Conservation (phyloP, 768 basidiomycete species). For the Porphyrellus cyaneotinctus region DNA sequence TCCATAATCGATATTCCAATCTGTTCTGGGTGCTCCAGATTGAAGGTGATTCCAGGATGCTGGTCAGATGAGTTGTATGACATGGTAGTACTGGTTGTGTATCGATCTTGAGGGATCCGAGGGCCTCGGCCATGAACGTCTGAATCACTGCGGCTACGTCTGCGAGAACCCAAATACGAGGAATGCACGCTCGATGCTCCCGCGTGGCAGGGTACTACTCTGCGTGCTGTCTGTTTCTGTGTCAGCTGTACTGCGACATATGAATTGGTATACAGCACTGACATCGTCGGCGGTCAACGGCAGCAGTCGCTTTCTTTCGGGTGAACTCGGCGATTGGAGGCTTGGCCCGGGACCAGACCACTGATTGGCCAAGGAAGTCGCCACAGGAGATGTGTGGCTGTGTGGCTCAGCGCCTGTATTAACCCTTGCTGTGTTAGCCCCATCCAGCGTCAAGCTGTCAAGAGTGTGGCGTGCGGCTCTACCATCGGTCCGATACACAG, state of each 20-base stretch:
- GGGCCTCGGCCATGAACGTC: constrained; percentile 16
- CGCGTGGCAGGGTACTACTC: constrained; percentile 16
- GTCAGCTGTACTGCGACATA: constrained; percentile 16
- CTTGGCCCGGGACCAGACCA: constrained; percentile 7
- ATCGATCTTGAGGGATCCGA: constrained; percentile 23
- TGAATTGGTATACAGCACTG: constrained; percentile 8
- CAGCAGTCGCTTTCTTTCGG: constrained; percentile 16
- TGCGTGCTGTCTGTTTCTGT: constrained; percentile 15
- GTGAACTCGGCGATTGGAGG: constrained; percentile 14
- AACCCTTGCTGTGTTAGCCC: constrained; percentile 9
- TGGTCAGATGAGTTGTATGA: constrained; percentile 22
- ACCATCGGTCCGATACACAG: background rate
- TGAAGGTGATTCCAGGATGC: constrained; percentile 57
- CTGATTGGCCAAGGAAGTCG: constrained; percentile 4
- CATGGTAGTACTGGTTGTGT: constrained; percentile 14
- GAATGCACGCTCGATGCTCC: constrained; percentile 12
- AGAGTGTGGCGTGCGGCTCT: background rate
- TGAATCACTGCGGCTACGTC: constrained; percentile 1
- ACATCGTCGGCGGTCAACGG: constrained; percentile 9
- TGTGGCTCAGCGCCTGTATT: background rate
- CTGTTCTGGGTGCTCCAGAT: constrained; percentile 47
- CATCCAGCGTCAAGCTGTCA: background rate
- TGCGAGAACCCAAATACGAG: background rate
- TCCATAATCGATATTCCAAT: constrained; percentile 60
- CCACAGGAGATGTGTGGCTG: constrained; percentile 25